phyloP scores from a whole-genome alignment of 768 basidiomycete genomes.

The Mycena rebaudengoi region DNA sequence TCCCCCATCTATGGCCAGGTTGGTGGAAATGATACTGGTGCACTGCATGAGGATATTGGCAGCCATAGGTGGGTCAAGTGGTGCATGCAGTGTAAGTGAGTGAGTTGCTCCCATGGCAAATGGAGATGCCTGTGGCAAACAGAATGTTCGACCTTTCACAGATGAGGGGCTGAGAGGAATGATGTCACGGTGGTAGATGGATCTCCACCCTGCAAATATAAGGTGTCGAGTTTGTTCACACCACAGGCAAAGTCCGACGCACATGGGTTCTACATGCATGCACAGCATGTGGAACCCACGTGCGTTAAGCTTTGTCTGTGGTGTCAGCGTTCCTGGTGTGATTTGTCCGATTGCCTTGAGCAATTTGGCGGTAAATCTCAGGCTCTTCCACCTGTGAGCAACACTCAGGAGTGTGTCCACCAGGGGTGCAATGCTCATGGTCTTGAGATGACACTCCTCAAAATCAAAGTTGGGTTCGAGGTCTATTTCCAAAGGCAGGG shows the following conservation, averaged over 20 bases:
- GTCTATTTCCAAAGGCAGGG: constrained; percentile 11
- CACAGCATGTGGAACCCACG: too few relatives aligned
- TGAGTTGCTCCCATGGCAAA: constrained; percentile 17
- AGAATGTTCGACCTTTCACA: constrained; percentile 11
- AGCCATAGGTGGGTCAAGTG: constrained; percentile 16
- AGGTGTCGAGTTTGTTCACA: constrained; percentile 5
- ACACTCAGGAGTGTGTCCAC: constrained; percentile 8
- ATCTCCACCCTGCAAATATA: constrained; percentile 6
- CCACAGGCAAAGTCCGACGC: too few relatives aligned
- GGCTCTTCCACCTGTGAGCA: constrained; percentile 5
- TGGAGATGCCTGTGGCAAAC: constrained; percentile 6
- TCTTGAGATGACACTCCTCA: not conserved
- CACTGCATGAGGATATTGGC: constrained; percentile 12
- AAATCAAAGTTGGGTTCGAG: constrained; percentile 13
- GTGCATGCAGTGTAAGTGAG: not conserved
- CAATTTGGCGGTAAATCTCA: constrained; percentile 9
- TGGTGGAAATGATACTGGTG: constrained; percentile 11
- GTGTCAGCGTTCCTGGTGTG: not conserved
- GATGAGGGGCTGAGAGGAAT: constrained; percentile 4
- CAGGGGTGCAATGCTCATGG: not conserved
- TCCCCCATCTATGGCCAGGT: constrained; percentile 14
- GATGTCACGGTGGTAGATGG: not conserved
- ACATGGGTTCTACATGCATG: too few relatives aligned
- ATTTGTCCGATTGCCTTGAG: constrained; percentile 14
- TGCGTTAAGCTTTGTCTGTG: too few relatives aligned